Evolutionary conservation across 2,329 filamentous ascomycete genomes (phyloP).

Genomic region (Aureobasidium sp.): DNA sequence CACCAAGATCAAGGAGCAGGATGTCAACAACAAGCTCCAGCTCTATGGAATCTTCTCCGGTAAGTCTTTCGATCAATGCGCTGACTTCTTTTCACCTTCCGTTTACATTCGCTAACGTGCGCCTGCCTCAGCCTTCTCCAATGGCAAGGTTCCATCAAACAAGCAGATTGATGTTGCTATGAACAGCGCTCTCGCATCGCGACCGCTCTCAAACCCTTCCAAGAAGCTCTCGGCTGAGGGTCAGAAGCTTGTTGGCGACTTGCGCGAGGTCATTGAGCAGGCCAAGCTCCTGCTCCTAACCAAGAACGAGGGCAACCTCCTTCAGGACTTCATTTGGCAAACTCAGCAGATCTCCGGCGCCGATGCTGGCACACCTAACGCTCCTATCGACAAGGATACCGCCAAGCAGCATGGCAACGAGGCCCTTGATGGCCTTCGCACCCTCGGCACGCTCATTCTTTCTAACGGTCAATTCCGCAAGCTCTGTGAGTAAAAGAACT

Average conservation of each 20-base stretch:
- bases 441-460: slow-evolving; percentile 78
- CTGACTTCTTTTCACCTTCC: background rate
- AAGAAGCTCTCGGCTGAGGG: slow-evolving; percentile 76
- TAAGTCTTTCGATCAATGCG: slow-evolving; percentile 26
- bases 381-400: slow-evolving; percentile 64
- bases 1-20: slow-evolving; percentile 65
- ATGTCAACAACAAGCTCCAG: slow-evolving; percentile 91
- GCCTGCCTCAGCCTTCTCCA: slow-evolving; percentile 59
- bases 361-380: slow-evolving; percentile 52
- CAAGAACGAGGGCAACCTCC: slow-evolving; percentile 90
- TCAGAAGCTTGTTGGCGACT: slow-evolving; percentile 65
- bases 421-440: slow-evolving; percentile 76
- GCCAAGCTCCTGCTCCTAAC: slow-evolving; percentile 77
- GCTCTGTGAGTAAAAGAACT: slow-evolving; percentile 53
- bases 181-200: slow-evolving; percentile 74
- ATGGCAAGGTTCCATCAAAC: slow-evolving; percentile 89
- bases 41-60: slow-evolving; percentile 78
- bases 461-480: slow-evolving; percentile 97
- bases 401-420: slow-evolving; percentile 77
- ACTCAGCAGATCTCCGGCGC: slow-evolving; percentile 65
- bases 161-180: slow-evolving; percentile 92
- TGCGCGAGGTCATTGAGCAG: slow-evolving; percentile 71
- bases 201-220: slow-evolving; percentile 60
- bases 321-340: slow-evolving; percentile 97
- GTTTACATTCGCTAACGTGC: slow-evolving; percentile 1